Evolutionary conservation across 495 filamentous ascomycete species (phyloP).

Genomic region (Aspergillus diversus): DNA sequence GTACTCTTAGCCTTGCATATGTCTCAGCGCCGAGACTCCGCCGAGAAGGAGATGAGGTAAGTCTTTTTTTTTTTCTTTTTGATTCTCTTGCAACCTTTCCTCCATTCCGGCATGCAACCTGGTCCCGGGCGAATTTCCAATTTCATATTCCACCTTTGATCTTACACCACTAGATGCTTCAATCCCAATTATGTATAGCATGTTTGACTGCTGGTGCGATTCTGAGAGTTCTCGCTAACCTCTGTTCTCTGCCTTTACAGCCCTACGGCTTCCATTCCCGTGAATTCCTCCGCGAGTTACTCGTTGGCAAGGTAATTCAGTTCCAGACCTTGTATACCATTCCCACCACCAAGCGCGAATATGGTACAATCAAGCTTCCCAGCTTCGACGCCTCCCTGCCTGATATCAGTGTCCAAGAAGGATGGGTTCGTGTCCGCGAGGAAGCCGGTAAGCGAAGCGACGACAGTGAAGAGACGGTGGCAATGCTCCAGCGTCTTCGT

Average conservation of each 20-base stretch:
- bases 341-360: constrained; percentile 80
- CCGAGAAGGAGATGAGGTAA: constrained; percentile 87
- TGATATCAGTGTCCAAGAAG: constrained; percentile 78
- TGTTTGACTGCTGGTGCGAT: neutral
- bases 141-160: neutral
- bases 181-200: no score
- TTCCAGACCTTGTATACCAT: constrained; percentile 84
- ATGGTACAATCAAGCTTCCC: constrained; percentile 74
- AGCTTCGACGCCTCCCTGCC: constrained; percentile 74
- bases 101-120: neutral
- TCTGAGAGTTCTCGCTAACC: constrained; percentile 5
- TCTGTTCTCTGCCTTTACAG: constrained; percentile 35
- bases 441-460: constrained; percentile 85
- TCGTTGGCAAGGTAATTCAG: constrained; percentile 84
- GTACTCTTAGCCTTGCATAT: constrained; percentile 85
- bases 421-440: constrained; percentile 89
- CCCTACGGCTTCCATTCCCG: constrained; percentile 89
- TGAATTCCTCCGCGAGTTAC: constrained; percentile 80
- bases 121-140: no score
- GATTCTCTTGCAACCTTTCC: neutral
- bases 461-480: constrained; percentile 71
- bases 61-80: constrained; percentile 17
- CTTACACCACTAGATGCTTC: no score
- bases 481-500: constrained; percentile 74
- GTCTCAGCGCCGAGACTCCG: constrained; percentile 83